phyloP scores from a whole-genome alignment of 305 asterid species.

The Fraxinus albicans region DNA sequence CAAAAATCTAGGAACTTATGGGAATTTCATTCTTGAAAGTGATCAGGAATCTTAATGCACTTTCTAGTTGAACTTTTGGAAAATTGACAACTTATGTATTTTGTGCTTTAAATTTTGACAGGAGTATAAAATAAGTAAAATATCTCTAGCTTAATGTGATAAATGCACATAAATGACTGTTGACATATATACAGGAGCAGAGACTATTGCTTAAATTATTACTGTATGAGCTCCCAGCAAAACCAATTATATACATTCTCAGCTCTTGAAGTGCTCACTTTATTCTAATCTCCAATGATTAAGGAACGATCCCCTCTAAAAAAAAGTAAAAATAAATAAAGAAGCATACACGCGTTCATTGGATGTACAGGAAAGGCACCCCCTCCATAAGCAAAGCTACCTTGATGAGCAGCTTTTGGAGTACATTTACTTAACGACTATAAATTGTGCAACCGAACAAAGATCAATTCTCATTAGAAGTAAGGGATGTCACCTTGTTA shows the following conservation, averaged over 20 bases:
- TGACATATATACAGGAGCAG: background rate
- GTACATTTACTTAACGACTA: background rate
- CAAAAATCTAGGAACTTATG: background rate
- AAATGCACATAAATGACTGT: background rate
- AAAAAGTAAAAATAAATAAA: background rate
- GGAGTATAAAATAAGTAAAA: background rate
- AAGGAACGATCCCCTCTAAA: background rate
- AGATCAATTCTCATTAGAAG: slow-evolving; percentile 16
- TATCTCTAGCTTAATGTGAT: background rate
- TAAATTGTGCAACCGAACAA: background rate
- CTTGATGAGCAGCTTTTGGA: slow-evolving; percentile 22
- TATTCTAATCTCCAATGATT: background rate
- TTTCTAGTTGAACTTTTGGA: background rate
- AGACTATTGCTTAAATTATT: background rate
- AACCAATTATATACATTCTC: slow-evolving; percentile 1
- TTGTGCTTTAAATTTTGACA: background rate
- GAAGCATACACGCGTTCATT: background rate
- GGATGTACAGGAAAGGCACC: slow-evolving; percentile 6
- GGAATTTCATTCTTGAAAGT: background rate
- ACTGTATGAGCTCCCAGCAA: slow-evolving; percentile 4
- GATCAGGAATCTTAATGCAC: background rate
- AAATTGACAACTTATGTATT: background rate
- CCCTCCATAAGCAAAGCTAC: slow-evolving; percentile 19
- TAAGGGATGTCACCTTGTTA: slow-evolving; percentile 64
- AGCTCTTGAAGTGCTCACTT: slow-evolving; percentile 1